A percentile compares a stretch with the other conserved stretches of the same genome.
Evolutionary conservation across 345 rosid species (phyloP).

Genomic region (Aquilaria malaccensis): DNA sequence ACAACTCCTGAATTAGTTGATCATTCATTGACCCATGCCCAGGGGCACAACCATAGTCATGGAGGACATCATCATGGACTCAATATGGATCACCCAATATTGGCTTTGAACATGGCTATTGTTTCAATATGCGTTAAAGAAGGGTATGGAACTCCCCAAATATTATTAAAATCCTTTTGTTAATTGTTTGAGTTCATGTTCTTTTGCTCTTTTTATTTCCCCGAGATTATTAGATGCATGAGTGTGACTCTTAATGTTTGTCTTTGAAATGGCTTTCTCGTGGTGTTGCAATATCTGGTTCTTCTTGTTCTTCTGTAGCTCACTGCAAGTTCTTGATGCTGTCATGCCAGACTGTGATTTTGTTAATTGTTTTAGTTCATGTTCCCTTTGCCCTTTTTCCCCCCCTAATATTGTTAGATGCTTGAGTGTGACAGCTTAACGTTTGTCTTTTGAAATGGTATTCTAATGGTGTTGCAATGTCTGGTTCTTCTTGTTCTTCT

Average conservation of each 20-base stretch:
- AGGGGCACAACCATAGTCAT: constrained; percentile 31
- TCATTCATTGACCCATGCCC: constrained; percentile 29
- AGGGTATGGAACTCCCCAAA: constrained; percentile 40
- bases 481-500: neutral
- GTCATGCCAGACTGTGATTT: too few species aligned
- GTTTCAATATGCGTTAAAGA: constrained; percentile 79
- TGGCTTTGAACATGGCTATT: constrained; percentile 72
- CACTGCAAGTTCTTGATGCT: neutral
- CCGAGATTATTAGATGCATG: neutral
- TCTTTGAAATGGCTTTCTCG: too few species aligned
- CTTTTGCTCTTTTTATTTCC: constrained; percentile 5
- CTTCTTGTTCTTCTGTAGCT: neutral
- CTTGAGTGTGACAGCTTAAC: neutral
- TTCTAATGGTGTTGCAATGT: neutral
- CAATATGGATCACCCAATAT: constrained; percentile 71
- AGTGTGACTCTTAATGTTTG: neutral
- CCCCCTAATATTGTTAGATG: neutral
- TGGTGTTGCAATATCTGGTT: neutral
- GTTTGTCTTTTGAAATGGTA: too few species aligned
- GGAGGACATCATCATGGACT: constrained; percentile 65
- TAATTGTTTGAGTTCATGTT: neutral
- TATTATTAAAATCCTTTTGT: constrained; percentile 2
- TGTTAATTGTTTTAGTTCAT: constrained; percentile 1
- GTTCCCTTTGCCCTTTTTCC: neutral
- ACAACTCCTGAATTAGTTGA: constrained; percentile 38